Conservation (phyloP, 1,284 basidiomycete genomes). For the Entoloma clypeatum region DNA sequence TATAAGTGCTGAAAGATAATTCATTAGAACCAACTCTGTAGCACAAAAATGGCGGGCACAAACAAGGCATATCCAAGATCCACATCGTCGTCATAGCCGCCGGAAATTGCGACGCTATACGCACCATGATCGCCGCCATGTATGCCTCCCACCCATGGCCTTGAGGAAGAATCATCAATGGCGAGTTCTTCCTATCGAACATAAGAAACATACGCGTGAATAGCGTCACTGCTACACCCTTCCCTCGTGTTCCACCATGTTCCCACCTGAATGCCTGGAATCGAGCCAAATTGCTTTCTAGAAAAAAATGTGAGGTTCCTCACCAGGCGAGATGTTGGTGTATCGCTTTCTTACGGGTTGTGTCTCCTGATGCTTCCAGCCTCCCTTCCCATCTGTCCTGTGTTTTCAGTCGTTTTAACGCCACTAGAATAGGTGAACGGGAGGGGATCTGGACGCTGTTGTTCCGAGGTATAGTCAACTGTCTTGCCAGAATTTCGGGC, state of each 20-base stretch:
- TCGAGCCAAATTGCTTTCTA: constrained; percentile 58
- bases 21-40: not conserved
- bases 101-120: constrained; percentile 76
- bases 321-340: not conserved
- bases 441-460: constrained; percentile 26
- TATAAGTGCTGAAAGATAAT: constrained; percentile 57
- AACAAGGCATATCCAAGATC: constrained; percentile 79
- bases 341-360: constrained; percentile 52
- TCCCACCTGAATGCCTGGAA: constrained; percentile 72
- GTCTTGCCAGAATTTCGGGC: constrained; percentile 56
- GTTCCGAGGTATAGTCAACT: constrained; percentile 51
- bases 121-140: constrained; percentile 63
- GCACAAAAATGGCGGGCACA: constrained; percentile 29
- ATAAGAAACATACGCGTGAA: constrained; percentile 61
- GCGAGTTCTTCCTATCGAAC: not conserved
- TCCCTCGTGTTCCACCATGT: constrained; percentile 76
- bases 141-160: constrained; percentile 80
- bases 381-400: constrained; percentile 36
- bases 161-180: constrained; percentile 20
- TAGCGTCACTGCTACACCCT: constrained; percentile 65
- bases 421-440: constrained; percentile 36
- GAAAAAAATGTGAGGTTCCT: not conserved
- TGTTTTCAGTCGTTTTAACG: constrained; percentile 31
- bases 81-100: constrained; percentile 83
- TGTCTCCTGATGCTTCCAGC: constrained; percentile 43